These are phyloP conservation scores for Pichia sp. DNA, from an alignment of 1,139 yeast species.

Conservation along the genomic window DNA sequence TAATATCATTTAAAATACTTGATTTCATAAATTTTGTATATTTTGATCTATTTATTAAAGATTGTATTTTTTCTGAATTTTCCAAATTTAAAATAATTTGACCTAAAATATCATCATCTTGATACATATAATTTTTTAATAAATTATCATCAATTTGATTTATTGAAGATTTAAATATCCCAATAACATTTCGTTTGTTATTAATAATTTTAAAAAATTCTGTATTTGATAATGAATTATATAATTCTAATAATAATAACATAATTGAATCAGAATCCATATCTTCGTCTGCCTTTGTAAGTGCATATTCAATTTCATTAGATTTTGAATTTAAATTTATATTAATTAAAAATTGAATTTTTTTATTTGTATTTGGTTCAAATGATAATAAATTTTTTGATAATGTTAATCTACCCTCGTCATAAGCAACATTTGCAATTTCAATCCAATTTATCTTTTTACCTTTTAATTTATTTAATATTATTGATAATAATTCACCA, in stretches of 20 bases:
- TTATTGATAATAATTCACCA: slow-evolving; percentile 44
- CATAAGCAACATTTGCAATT: slow-evolving; percentile 65
- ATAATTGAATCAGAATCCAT: slow-evolving; percentile 60
- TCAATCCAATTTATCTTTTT: slow-evolving; percentile 48
- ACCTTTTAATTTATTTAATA: slow-evolving; percentile 41
- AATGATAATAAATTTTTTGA: slow-evolving; percentile 60
- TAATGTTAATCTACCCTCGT: slow-evolving; percentile 71
- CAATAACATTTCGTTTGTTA: slow-evolving; percentile 36
- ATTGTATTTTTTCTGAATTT: neutral
- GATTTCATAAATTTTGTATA: neutral
- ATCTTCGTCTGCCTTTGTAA: slow-evolving; percentile 61
- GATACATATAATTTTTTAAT: slow-evolving; percentile 50
- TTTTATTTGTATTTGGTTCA: slow-evolving; percentile 61
- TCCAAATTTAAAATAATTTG: slow-evolving; percentile 36
- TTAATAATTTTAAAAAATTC: slow-evolving; percentile 51
- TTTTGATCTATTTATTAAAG: slow-evolving; percentile 1
- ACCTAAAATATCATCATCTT: slow-evolving; percentile 49
- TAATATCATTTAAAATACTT: slow-evolving; percentile 15
- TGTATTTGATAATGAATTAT: slow-evolving; percentile 42
- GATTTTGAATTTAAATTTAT: slow-evolving; percentile 37
- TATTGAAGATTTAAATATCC: slow-evolving; percentile 5
- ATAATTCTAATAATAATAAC: slow-evolving; percentile 51
- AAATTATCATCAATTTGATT: slow-evolving; percentile 25
- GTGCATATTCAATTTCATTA: slow-evolving; percentile 58
- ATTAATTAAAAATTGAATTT: slow-evolving; percentile 57